phyloP scores from a whole-genome alignment of 2,329 filamentous ascomycete genomes.

The Trichoderma sp. region DNA sequence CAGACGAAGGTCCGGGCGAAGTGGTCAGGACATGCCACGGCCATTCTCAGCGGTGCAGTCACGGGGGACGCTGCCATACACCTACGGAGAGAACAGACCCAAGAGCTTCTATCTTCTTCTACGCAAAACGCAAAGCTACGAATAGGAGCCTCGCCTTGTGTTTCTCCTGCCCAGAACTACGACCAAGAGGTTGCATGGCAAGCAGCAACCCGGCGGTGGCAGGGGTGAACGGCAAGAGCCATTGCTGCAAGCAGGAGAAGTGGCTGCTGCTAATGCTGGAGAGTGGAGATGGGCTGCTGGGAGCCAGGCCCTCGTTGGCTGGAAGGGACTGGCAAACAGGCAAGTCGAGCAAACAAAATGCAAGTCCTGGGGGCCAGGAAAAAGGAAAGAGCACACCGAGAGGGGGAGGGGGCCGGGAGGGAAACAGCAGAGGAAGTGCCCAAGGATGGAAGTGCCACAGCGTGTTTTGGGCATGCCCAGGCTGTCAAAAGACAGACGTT shows the following conservation, averaged over 20 bases:
- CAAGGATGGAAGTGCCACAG: background rate
- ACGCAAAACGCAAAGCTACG: background rate
- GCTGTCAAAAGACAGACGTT: background rate
- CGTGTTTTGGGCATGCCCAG: background rate
- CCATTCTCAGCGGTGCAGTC: background rate
- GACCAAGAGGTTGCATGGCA: background rate
- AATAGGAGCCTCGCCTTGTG: background rate
- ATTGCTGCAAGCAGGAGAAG: background rate
- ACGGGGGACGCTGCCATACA: background rate
- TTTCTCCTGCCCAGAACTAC: background rate
- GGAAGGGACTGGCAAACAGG: background rate
- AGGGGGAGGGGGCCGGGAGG: background rate
- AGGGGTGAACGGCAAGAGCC: background rate
- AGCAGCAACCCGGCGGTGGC: background rate
- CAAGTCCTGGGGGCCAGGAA: background rate
- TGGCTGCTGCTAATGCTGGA: slow-evolving; percentile 9
- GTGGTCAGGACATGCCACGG: background rate
- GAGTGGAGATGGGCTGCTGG: background rate
- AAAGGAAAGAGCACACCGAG: background rate
- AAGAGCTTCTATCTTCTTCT: background rate
- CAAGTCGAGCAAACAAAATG: slow-evolving; percentile 4
- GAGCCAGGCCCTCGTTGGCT: background rate
- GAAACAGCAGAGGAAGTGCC: background rate
- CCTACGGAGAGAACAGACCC: background rate
- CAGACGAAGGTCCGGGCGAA: background rate